Conservation (phyloP, 768 basidiomycete genomes). For the Podaxis sp. region DNA sequence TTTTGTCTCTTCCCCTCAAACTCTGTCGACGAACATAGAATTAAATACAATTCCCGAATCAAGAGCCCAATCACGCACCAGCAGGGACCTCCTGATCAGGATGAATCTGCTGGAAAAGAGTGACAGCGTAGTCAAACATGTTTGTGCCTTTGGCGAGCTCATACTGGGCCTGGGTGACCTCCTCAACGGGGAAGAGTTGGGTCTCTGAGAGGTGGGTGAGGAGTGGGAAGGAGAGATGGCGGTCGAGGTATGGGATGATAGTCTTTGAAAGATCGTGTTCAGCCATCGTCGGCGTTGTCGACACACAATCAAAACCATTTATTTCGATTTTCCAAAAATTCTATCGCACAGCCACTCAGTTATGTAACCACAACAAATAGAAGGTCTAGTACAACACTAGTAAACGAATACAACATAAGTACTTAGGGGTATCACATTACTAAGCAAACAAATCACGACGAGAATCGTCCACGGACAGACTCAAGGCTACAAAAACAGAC, state of each 20-base stretch:
- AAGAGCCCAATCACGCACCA: slow-evolving; percentile 43
- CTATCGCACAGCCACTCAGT: slow-evolving; percentile 4
- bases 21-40: slow-evolving; percentile 45
- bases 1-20: slow-evolving; percentile 80
- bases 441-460: not conserved
- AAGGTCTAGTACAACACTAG: slow-evolving; percentile 1
- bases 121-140: slow-evolving; percentile 93
- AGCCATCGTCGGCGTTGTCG: slow-evolving; percentile 50
- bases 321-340: not conserved
- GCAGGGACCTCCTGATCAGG: slow-evolving; percentile 67
- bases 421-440: not conserved
- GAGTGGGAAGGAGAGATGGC: slow-evolving; percentile 92
- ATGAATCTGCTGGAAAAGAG: slow-evolving; percentile 76
- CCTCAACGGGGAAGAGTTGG: slow-evolving; percentile 71
- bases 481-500: not conserved
- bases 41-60: not conserved
- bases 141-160: slow-evolving; percentile 97
- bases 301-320: not conserved
- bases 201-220: slow-evolving; percentile 84
- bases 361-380: not conserved
- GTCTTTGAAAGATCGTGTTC: slow-evolving; percentile 91
- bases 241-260: slow-evolving; percentile 89
- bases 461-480: not conserved
- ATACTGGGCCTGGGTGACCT: slow-evolving; percentile 91
- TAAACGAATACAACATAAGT: not conserved